Base-by-base conservation (phyloP, 495 filamentous ascomycete species). In the Clavariopsis aquatica region DNA sequence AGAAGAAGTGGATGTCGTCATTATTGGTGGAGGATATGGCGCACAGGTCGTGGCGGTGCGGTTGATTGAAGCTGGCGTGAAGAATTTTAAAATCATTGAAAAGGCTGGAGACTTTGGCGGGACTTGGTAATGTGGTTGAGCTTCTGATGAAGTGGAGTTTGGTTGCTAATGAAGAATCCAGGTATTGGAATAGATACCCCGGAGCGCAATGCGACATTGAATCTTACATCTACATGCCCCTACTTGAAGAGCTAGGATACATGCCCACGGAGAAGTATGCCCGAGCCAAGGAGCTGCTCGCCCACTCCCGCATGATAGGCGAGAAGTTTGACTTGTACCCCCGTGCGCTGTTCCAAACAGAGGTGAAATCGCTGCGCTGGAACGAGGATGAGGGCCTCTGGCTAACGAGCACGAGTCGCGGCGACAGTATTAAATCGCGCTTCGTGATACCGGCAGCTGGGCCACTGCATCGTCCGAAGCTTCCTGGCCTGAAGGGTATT, bases 251-350 rank as follows among this genome's bases (percentile, higher is more conserved):
- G 45, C 60, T 55, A 1, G 67, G 62, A 20, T 75, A 73, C 43
- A 69, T 73, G 62, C 73, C 73, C 3, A 69, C 64, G 7, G 49
- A 69, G 15, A 72, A 73, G 49, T 74, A 71, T 51, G 57, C 71
- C 19, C 46, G 52, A 6, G 66, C 57, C 19, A 34, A 51, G 7
- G 67, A 69, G 26, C 56, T 69, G 19, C 62, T 60, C 19, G 10
- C n/a, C 2, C 57, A 69, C 26, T 53, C 62, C 13, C 23, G 27
- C 26, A 41, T 49, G 17, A 61, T 69, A 17, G 62, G 56, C 45
- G 46, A 66, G 52, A 49, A 53, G 26, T 66, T 57, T 43, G 53
- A 57, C 17, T 63, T 69, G 20, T 57, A 62, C 26, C 3, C 19
- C 9, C 56, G 57, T 6, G 55, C 62, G 4, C 62, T 66, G 10